Evolutionary conservation across 805 yeast genomes (phyloP).

Genomic region (Wickerhamomyces xylosicus): DNA sequence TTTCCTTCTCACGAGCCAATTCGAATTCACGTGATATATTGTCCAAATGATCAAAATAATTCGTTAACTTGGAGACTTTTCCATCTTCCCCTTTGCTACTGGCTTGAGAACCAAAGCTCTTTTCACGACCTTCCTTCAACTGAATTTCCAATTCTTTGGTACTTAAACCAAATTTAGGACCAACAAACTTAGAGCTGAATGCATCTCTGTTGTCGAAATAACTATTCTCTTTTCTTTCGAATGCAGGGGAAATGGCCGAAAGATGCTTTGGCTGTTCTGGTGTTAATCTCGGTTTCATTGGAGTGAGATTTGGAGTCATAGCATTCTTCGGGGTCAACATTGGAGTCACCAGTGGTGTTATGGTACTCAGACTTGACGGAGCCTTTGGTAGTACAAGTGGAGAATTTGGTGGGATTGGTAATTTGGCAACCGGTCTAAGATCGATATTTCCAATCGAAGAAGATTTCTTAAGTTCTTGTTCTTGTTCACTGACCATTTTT

Average conservation of each 20-base stretch:
- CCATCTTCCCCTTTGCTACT: slow-evolving; percentile 17
- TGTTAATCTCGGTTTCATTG: slow-evolving; percentile 4
- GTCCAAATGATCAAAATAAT: slow-evolving; percentile 67
- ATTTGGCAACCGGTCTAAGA: background rate
- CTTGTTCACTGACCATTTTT: slow-evolving; percentile 14
- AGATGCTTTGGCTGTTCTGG: slow-evolving; percentile 4
- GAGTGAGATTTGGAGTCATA: slow-evolving; percentile 3
- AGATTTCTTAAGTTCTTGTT: slow-evolving; percentile 10
- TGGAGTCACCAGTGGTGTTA: background rate
- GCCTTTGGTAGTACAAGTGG: background rate
- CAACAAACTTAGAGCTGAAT: background rate
- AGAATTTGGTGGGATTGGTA: background rate
- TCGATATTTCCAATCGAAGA: slow-evolving; percentile 1
- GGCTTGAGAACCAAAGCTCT: slow-evolving; percentile 9
- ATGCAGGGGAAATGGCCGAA: slow-evolving; percentile 2
- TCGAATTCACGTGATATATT: slow-evolving; percentile 80
- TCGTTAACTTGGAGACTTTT: slow-evolving; percentile 57
- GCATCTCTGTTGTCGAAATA: slow-evolving; percentile 1
- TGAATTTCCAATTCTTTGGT: slow-evolving; percentile 18
- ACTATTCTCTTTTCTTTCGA: slow-evolving; percentile 5
- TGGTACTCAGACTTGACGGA: background rate
- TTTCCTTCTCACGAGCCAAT: slow-evolving; percentile 73
- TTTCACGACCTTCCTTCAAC: slow-evolving; percentile 19
- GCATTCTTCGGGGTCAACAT: slow-evolving; percentile 4
- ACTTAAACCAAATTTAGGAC: slow-evolving; percentile 16